Conservation (phyloP, 768 basidiomycete species). For the Trametes sanguinea region DNA sequence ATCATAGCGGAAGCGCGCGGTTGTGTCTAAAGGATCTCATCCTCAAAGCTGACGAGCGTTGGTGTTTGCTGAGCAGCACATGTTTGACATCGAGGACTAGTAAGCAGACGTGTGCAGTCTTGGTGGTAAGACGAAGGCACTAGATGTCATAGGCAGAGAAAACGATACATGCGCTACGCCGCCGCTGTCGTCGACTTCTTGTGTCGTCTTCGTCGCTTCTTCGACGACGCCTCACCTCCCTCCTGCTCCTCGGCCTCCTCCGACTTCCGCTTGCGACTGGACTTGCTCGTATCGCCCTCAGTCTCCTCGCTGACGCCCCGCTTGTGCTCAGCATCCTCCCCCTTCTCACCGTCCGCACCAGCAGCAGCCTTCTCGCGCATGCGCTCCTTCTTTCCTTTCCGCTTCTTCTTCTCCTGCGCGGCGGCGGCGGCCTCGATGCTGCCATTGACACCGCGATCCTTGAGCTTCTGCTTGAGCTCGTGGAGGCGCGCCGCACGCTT, state of each 20-base stretch:
- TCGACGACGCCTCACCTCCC: constrained; percentile 27
- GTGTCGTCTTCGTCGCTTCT: constrained; percentile 46
- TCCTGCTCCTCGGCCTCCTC: constrained; percentile 22
- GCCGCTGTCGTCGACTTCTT: constrained; percentile 31
- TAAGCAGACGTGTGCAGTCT: too few relatives aligned
- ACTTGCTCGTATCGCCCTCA: constrained; percentile 42
- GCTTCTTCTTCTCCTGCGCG: constrained; percentile 47
- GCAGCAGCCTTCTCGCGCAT: constrained; percentile 48
- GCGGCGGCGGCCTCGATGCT: constrained; percentile 24
- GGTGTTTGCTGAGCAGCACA: too few relatives aligned
- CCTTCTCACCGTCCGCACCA: constrained; percentile 28
- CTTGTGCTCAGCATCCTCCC: constrained; percentile 37
- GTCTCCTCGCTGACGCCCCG: constrained; percentile 42
- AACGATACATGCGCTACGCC: background rate
- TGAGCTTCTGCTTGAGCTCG: constrained; percentile 69
- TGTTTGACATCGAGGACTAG: too few relatives aligned
- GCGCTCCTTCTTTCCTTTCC: constrained; percentile 73
- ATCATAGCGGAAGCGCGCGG: too few relatives aligned
- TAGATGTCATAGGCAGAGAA: background rate
- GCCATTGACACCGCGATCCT: constrained; percentile 38
- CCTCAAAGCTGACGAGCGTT: too few relatives aligned
- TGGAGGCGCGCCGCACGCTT: constrained; percentile 63
- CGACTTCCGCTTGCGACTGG: constrained; percentile 41
- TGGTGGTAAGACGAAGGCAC: too few relatives aligned
- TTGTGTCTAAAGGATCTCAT: too few relatives aligned